Evolutionary conservation across 2,329 filamentous ascomycete species (phyloP).

Genomic region (Colletotrichum musae): DNA sequence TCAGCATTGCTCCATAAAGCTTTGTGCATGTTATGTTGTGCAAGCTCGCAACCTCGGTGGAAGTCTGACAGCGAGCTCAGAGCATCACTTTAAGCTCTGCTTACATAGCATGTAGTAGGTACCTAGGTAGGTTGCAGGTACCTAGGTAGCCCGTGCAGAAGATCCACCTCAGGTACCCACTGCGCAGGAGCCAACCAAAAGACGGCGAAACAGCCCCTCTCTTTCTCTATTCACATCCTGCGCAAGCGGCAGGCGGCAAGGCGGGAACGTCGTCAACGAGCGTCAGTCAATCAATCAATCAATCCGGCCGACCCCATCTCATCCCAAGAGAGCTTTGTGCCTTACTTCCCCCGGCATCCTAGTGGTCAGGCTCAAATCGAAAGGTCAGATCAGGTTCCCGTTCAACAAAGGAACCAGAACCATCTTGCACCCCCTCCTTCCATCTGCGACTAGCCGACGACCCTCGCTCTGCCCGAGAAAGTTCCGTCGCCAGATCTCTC

Average conservation of each 20-base stretch:
- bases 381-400: constrained; percentile 23
- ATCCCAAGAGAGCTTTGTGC: constrained; percentile 8
- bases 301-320: constrained; percentile 27
- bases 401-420: constrained; percentile 26
- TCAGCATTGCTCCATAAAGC: no score
- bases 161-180: constrained; percentile 32
- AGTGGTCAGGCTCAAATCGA: constrained; percentile 28
- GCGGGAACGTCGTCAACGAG: constrained; percentile 39
- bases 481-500: constrained; percentile 22
- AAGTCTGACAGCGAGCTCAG: constrained; percentile 1
- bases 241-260: constrained; percentile 38
- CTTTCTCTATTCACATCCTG: constrained; percentile 32
- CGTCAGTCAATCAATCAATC: constrained; percentile 37
- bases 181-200: constrained; percentile 23
- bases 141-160: constrained; percentile 1
- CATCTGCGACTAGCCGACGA: constrained; percentile 24
- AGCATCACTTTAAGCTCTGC: constrained; percentile 35
- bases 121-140: no score
- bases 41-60: constrained; percentile 22
- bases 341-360: constrained; percentile 14
- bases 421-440: constrained; percentile 13
- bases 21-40: constrained; percentile 5
- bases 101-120: background rate
- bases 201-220: constrained; percentile 33
- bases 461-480: background rate